Base-by-base conservation (phyloP, 2,329 filamentous ascomycete genomes). In the Orbilia oligospora region DNA sequence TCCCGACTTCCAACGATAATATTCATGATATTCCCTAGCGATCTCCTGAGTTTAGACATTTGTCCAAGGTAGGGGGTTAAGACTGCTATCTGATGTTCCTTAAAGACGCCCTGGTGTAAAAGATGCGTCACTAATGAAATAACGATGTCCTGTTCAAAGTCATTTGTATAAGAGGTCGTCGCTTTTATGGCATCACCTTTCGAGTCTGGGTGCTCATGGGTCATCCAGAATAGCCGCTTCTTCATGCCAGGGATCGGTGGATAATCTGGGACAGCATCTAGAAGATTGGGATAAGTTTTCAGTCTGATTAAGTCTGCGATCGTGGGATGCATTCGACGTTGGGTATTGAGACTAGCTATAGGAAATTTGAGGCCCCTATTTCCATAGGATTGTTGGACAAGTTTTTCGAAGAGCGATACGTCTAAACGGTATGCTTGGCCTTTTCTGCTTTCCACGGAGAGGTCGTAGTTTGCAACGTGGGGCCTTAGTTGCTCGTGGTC, bases 271-370 rank as follows among this genome's bases (percentile, higher is more conserved):
- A 87, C 85, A 4, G 86, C 85, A 80, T 93, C 90, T 14, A 86
- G 65, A 0, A 93, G 84, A 0, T 84, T 80, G 0, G 87, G 88
- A 75, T 93, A 93, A 0, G 91, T 83, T 0, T 88, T 88, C 0
- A 86, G 83, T 0, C 89, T 85, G 6, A 93, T 85, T 0, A 93
- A 86, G 0, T 83, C 82, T 0, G 91, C 87, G 10, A 93, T 90
- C 0, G 85, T 86, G 0, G 91, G 91, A 63, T 88, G 86, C 90
- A 93, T 93, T 5, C 91, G 87, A 12, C 90, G 85, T 81, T 93
- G 91, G 0, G 86, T 87, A 10, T 89, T 84, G 2, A 92, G 84
- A 1, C 83, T 84, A 51, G 81, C 83, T 63, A 84, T 84, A 1
- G 86, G 86, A 30, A 79, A 79, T 14, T 20, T 61, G 5, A 82